phyloP scores from a whole-genome alignment of 2,329 filamentous ascomycete genomes.

The Aureobasidium sp. region DNA sequence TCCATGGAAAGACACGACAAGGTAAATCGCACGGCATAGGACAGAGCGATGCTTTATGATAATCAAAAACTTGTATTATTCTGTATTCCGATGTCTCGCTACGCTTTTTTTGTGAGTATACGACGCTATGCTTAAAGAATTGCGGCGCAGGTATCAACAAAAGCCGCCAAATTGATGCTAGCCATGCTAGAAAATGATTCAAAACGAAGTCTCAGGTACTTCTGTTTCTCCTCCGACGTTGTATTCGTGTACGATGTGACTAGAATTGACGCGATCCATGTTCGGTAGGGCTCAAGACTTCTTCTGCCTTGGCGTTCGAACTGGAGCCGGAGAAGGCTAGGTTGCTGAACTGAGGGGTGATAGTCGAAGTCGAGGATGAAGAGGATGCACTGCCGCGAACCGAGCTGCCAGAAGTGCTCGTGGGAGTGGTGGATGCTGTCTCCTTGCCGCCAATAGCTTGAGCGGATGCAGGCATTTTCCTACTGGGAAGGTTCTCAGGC shows the following conservation, averaged over 20 bases:
- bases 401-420: not conserved
- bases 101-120: not conserved
- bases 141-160: not conserved
- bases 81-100: not conserved
- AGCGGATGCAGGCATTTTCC: constrained; percentile 26
- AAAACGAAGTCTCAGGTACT: not conserved
- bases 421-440: not conserved
- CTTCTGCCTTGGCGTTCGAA: not conserved
- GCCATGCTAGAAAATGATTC: not conserved
- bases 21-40: too few species aligned
- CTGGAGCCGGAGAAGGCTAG: not conserved
- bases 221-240: not conserved
- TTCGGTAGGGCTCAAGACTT: constrained; percentile 15
- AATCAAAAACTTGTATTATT: too few species aligned
- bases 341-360: constrained; percentile 2
- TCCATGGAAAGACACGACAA: too few species aligned
- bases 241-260: not conserved
- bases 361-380: not conserved
- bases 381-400: not conserved
- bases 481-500: constrained; percentile 24
- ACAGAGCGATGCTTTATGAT: too few species aligned
- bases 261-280: constrained; percentile 17
- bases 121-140: constrained; percentile 1
- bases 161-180: not conserved
- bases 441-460: not conserved